These are phyloP conservation scores for Pseudevernia furfuracea DNA, from an alignment of 495 filamentous ascomycete species.

Conservation along the genomic window DNA sequence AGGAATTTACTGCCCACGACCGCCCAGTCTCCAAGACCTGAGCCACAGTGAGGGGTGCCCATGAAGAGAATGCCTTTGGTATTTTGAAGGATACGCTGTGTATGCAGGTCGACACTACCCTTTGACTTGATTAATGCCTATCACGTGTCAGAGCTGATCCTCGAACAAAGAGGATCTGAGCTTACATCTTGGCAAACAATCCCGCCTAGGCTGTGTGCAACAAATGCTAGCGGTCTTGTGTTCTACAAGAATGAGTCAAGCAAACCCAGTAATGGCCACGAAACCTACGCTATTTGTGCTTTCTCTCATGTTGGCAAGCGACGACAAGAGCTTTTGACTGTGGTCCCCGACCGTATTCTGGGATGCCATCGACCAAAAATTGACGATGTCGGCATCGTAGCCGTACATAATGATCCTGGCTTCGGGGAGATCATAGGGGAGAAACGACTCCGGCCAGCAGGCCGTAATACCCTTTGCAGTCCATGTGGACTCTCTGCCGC, in stretches of 20 bases:
- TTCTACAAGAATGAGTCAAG: too few relatives aligned
- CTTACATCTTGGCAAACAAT: slow-evolving; percentile 38
- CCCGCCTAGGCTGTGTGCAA: slow-evolving; percentile 38
- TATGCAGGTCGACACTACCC: slow-evolving; percentile 10
- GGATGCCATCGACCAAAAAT: slow-evolving; percentile 19
- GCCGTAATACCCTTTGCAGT: slow-evolving; percentile 11
- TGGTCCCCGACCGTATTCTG: slow-evolving; percentile 18
- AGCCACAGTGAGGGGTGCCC: slow-evolving; percentile 19
- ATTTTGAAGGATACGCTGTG: slow-evolving; percentile 6
- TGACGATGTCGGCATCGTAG: slow-evolving; percentile 37
- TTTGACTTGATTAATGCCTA: slow-evolving; percentile 17
- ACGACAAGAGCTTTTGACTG: slow-evolving; percentile 10
- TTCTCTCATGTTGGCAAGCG: slow-evolving; percentile 18
- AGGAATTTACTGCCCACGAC: slow-evolving; percentile 8
- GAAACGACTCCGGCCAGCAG: slow-evolving; percentile 34
- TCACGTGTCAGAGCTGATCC: too few relatives aligned
- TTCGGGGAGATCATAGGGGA: slow-evolving; percentile 30
- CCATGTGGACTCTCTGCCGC: slow-evolving; percentile 21
- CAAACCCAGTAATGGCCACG: too few relatives aligned
- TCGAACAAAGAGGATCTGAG: too few relatives aligned
- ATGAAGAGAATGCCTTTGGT: slow-evolving; percentile 19
- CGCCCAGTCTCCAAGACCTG: slow-evolving; percentile 11
- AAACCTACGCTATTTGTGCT: slow-evolving; percentile 9
- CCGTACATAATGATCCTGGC: slow-evolving; percentile 39
- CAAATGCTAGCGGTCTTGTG: slow-evolving; percentile 35